Evolutionary conservation across 352 stramenopile species (phyloP).

Genomic region (Pythium oligandrum): DNA sequence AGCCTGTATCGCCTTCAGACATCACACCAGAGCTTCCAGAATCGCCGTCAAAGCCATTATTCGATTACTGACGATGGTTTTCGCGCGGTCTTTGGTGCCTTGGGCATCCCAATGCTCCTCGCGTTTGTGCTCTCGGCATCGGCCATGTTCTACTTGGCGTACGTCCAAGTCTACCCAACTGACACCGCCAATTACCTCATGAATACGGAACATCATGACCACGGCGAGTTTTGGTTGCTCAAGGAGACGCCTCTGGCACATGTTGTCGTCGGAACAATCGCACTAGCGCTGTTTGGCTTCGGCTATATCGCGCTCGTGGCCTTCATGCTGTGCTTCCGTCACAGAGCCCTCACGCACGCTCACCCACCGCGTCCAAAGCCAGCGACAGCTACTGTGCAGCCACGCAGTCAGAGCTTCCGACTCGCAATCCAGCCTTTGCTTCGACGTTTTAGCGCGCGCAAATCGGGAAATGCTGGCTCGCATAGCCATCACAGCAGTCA

Average conservation of each 20-base stretch:
- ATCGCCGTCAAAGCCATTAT: not conserved
- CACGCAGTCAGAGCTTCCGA: no score
- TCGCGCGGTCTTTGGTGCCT: constrained; percentile 3
- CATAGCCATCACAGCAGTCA: not conserved
- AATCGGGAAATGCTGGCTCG: not conserved
- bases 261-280: not conserved
- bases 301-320: constrained; percentile 14
- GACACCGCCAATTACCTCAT: constrained; percentile 4
- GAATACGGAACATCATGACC: constrained; percentile 11
- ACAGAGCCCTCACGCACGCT: not conserved
- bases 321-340: constrained; percentile 17
- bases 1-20: not conserved
- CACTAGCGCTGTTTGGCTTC: constrained; percentile 7
- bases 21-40: not conserved
- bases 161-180: constrained; percentile 14
- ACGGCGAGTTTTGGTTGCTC: constrained; percentile 21
- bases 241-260: not conserved
- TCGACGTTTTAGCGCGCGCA: not conserved
- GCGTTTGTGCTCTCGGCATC: constrained; percentile 7
- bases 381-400: no score
- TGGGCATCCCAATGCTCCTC: constrained; percentile 10
- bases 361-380: no score
- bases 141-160: constrained; percentile 7
- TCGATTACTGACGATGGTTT: not conserved
- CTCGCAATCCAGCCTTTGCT: no score